A percentile compares a stretch with the other conserved stretches of the same genome.
phyloP scores from a whole-genome alignment of 225 moss, liverwort and hornwort genomes.

The Anthoceros angustus region DNA sequence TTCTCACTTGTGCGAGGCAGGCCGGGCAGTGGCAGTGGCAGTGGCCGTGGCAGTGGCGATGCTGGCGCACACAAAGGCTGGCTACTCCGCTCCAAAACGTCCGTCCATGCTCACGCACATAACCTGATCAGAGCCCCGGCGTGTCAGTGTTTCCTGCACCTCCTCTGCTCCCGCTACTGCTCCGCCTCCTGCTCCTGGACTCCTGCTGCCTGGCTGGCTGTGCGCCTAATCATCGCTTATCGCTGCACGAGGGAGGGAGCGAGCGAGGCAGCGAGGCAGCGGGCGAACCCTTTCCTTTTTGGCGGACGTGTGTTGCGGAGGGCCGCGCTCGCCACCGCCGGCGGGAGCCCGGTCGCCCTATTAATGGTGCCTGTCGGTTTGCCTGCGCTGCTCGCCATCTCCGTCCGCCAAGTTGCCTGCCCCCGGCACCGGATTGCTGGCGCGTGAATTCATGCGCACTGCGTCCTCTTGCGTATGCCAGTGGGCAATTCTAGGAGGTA shows the following conservation, averaged over 20 bases:
- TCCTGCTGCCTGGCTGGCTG: neutral
- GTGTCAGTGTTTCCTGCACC: no score
- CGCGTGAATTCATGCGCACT: neutral
- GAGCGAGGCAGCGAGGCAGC: neutral
- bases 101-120: conserved; percentile 5
- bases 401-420: neutral
- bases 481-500: no score
- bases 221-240: neutral
- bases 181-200: neutral
- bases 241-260: conserved; percentile 1
- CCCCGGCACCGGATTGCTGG: neutral
- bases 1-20: neutral
- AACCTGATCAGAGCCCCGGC: neutral
- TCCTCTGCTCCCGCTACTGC: no score
- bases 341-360: neutral
- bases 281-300: neutral
- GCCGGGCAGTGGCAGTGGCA: neutral
- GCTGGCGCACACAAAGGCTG: neutral
- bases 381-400: neutral
- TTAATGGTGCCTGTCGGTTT: conserved; percentile 3
- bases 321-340: neutral
- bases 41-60: neutral
- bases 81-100: neutral
- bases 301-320: neutral
- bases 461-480: neutral